Percentiles rank a stretch among this genome's conserved stretches.
Evolutionary conservation across 352 stramenopile species (phyloP).

Genomic region (Phytopythium ostracodes): DNA sequence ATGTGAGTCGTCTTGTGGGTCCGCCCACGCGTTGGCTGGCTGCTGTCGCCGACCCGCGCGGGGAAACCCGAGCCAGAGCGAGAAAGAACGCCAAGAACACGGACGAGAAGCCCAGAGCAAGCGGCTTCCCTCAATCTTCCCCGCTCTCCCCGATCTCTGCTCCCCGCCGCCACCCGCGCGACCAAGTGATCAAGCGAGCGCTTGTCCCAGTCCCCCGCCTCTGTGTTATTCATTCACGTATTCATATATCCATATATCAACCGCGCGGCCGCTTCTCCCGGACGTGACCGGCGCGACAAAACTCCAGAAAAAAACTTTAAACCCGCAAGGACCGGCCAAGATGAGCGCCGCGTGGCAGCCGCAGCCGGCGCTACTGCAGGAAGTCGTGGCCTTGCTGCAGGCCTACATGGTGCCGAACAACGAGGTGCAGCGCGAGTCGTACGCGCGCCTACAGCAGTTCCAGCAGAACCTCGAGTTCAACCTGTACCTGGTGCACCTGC

Average conservation of each 20-base stretch:
- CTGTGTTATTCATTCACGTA: background rate
- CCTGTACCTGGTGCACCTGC: constrained; percentile 82
- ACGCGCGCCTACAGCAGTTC: constrained; percentile 83
- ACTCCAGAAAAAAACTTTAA: background rate
- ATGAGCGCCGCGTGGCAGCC: constrained; percentile 69
- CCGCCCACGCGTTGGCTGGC: constrained; percentile 13
- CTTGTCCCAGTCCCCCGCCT: background rate
- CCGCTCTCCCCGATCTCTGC: background rate
- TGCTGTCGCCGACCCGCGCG: background rate
- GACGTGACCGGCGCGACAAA: background rate
- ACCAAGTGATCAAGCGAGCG: background rate
- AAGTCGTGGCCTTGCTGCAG: constrained; percentile 77
- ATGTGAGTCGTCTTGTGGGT: constrained; percentile 2
- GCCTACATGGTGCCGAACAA: constrained; percentile 85
- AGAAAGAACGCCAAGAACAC: constrained; percentile 5
- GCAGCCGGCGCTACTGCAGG: constrained; percentile 62
- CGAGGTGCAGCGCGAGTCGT: constrained; percentile 76
- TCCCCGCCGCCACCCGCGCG: background rate
- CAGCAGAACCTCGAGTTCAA: constrained; percentile 89
- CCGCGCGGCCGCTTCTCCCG: background rate
- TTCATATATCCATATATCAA: background rate
- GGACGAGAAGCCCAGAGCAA: constrained; percentile 5
- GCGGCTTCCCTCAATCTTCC: background rate
- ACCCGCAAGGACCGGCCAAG: background rate
- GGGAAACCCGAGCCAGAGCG: background rate